These are phyloP conservation scores for Trapa bicornis DNA, from an alignment of 345 rosid genomes.

Conservation along the genomic window DNA sequence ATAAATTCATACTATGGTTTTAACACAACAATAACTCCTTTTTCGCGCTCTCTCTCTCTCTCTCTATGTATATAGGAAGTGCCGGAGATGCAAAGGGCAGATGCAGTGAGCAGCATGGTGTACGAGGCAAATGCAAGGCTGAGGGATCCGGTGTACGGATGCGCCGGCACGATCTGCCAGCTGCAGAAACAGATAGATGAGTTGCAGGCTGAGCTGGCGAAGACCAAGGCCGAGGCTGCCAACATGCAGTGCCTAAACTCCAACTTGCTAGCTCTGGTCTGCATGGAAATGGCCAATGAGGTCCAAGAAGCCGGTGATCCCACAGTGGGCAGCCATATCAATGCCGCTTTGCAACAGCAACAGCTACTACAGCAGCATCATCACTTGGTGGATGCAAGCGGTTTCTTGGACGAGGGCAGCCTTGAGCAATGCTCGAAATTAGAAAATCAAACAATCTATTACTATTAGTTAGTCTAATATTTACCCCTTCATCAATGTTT, in stretches of 20 bases:
- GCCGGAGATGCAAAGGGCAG: conserved; percentile 19
- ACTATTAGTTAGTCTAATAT: too few relatives aligned
- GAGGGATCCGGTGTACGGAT: conserved; percentile 72
- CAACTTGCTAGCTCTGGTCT: conserved; percentile 23
- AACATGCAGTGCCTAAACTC: conserved; percentile 47
- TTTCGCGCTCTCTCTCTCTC: too few relatives aligned
- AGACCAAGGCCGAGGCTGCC: conserved; percentile 47
- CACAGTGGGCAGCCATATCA: not conserved
- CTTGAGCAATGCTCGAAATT: conserved; percentile 2
- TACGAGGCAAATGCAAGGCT: conserved; percentile 76
- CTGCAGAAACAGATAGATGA: conserved; percentile 51
- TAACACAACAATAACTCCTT: too few relatives aligned
- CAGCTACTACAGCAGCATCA: conserved; percentile 6
- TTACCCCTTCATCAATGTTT: too few relatives aligned
- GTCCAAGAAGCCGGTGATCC: conserved; percentile 12
- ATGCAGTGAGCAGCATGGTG: conserved; percentile 87
- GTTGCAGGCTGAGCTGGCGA: conserved; percentile 46
- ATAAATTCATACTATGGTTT: too few relatives aligned
- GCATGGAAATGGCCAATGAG: conserved; percentile 36
- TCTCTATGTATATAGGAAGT: not conserved
- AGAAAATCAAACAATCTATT: too few relatives aligned
- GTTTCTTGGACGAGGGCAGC: conserved; percentile 34
- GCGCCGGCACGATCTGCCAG: conserved; percentile 50
- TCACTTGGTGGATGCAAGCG: conserved; percentile 20
- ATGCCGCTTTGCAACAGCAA: not conserved